Base-by-base conservation (phyloP, 1,284 basidiomycete species). In the Apiotrichum gracile region DNA sequence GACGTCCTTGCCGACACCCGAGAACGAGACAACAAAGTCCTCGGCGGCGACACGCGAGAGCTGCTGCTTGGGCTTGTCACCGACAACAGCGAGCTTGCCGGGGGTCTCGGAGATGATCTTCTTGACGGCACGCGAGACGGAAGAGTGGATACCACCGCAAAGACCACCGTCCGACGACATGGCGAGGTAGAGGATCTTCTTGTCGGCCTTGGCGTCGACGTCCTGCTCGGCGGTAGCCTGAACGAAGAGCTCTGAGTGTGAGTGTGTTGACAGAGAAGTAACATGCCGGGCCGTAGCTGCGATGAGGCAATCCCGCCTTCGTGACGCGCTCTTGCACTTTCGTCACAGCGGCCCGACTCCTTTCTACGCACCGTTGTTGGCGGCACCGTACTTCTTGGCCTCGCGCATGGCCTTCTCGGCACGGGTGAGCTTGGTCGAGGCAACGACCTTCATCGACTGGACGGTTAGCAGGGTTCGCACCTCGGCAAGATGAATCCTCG, bases 361-460 rank as follows among this genome's bases (percentile, higher is more conserved):
- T n/a, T n/a, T n/a, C 25, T 10, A 81, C 86, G 57, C 62, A 93
- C 91, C 91, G 66, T 86, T 82, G 82, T 94, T 97, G 72, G 94
- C 91, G 61, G 84, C 73, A 67, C 96, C 96, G 78, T 97, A 99
- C 72, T 86, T 78, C 82, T 97, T 96, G 69, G 92, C 96, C 61
- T 85, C 83, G 62, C 80, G 79, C 92, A 98, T 97, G 63, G 94
- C 92, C 69, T 86, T 83, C 81, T 93, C 90, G 54, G 94, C 93
- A 80, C 94, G 94, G 74, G 85, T 84, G 54, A 98, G 85, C 78
- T 96, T 94, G 58, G 93, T 97, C 51, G 94, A 96, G 55, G 94
- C 96, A 82, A 97, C 96, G 83, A 93, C 91, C 83, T 97, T 97
- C 94, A 97, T 98, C 54, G 93, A 97, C 91, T 96, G 69, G 49